Evolutionary conservation across 2,329 filamentous ascomycete genomes (phyloP).

Genomic region (Fusarium tanahbumbuense): DNA sequence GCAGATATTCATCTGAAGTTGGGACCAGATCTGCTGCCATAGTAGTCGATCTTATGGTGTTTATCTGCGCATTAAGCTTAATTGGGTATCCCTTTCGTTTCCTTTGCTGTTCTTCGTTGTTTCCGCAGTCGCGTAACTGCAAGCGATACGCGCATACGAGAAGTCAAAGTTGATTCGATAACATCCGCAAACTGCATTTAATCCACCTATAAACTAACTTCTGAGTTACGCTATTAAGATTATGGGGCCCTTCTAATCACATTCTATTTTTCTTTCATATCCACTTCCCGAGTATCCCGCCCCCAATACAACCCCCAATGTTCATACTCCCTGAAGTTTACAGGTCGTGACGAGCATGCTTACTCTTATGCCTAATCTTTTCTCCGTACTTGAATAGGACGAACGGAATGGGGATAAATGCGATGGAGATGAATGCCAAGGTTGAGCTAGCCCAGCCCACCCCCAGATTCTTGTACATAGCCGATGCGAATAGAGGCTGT

Average conservation of each 20-base stretch:
- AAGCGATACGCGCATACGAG: background rate
- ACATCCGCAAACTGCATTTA: background rate
- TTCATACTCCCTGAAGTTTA: background rate
- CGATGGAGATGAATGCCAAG: background rate
- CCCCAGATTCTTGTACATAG: constrained; percentile 7
- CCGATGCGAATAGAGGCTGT: background rate
- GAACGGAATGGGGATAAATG: constrained; percentile 10
- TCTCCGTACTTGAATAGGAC: background rate
- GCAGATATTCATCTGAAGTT: background rate
- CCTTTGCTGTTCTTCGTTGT: background rate
- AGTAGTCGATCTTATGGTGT: constrained; percentile 1
- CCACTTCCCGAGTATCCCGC: background rate
- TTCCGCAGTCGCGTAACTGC: background rate
- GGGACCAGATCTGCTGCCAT: background rate
- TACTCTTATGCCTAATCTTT: background rate
- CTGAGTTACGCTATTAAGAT: background rate
- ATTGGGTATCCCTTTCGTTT: constrained; percentile 1
- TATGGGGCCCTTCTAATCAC: background rate
- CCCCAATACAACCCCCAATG: background rate
- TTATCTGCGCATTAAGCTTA: background rate
- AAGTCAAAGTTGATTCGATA: background rate
- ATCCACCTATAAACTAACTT: background rate
- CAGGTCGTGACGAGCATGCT: background rate
- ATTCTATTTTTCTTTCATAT: background rate
- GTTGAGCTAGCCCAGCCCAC: constrained; percentile 4